Conservation (phyloP, 805 yeast species). For the Cyberlindnera maclurae region DNA sequence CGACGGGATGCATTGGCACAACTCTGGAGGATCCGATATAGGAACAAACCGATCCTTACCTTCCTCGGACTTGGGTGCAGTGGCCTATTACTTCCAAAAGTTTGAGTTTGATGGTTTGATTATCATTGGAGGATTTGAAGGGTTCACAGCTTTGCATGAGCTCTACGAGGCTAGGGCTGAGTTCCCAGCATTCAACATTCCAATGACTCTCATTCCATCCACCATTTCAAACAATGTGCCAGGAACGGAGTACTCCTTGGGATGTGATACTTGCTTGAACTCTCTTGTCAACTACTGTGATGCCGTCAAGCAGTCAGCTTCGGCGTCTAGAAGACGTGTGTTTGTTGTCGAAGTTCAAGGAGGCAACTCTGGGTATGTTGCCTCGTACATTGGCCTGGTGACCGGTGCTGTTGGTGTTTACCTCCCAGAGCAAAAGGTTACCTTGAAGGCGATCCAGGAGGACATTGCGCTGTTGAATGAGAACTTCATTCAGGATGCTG, state of each 20-base stretch:
- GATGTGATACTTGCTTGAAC: slow-evolving; percentile 93
- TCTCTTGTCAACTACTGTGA: slow-evolving; percentile 89
- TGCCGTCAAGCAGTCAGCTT: slow-evolving; percentile 88
- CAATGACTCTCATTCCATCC: slow-evolving; percentile 90
- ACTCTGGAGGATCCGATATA: slow-evolving; percentile 89
- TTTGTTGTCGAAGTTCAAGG: slow-evolving; percentile 98
- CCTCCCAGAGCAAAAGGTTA: slow-evolving; percentile 79
- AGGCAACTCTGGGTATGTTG: slow-evolving; percentile 92
- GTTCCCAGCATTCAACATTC: slow-evolving; percentile 91
- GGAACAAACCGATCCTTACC: slow-evolving; percentile 94
- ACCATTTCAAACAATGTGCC: slow-evolving; percentile 97
- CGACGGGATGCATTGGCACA: slow-evolving; percentile 83
- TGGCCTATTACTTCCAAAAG: slow-evolving; percentile 90
- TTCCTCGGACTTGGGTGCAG: slow-evolving; percentile 71
- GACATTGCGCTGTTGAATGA: slow-evolving; percentile 67
- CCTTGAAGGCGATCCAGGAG: slow-evolving; percentile 59
- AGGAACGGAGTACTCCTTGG: slow-evolving; percentile 95
- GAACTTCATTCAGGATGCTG: slow-evolving; percentile 65
- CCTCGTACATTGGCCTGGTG: slow-evolving; percentile 75
- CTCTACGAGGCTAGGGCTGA: slow-evolving; percentile 65
- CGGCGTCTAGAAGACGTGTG: slow-evolving; percentile 88
- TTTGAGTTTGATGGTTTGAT: slow-evolving; percentile 82
- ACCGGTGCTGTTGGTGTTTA: slow-evolving; percentile 79
- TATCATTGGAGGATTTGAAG: slow-evolving; percentile 95
- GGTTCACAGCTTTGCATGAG: slow-evolving; percentile 79